Conservation (phyloP, 345 rosid species). For the Excoecaria agallocha region DNA sequence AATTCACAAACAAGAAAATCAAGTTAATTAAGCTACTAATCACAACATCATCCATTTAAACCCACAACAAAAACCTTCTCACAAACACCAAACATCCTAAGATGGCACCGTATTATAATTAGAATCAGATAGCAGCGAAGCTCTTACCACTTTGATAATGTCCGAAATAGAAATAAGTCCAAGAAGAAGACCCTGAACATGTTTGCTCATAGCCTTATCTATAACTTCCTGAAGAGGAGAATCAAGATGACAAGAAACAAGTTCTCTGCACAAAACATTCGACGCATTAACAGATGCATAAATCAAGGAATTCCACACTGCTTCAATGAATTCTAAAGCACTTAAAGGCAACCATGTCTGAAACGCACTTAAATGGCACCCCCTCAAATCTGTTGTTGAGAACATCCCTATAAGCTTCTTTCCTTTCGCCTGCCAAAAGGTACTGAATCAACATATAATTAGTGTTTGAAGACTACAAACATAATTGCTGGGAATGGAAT, state of each 20-base stretch:
- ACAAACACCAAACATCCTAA: no score
- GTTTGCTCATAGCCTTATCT: constrained; percentile 51
- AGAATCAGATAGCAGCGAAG: no score
- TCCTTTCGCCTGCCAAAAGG: constrained; percentile 48
- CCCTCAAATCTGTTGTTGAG: constrained; percentile 71
- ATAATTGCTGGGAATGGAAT: no score
- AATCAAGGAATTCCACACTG: constrained; percentile 33
- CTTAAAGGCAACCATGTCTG: constrained; percentile 71
- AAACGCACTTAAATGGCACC: constrained; percentile 55
- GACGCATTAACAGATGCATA: constrained; percentile 16
- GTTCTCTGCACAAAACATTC: constrained; percentile 29
- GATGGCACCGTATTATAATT: no score
- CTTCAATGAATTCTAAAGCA: no score
- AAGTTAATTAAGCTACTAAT: no score
- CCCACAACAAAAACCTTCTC: no score
- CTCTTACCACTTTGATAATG: constrained; percentile 50
- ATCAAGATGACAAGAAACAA: constrained; percentile 45
- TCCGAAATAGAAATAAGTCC: constrained; percentile 68
- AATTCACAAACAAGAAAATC: no score
- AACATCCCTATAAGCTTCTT: constrained; percentile 70
- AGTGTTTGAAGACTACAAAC: no score
- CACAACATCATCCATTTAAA: no score
- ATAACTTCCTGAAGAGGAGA: constrained; percentile 51
- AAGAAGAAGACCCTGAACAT: constrained; percentile 52
- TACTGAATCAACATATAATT: no score